Percentiles rank a stretch among this genome's conserved stretches.
Evolutionary conservation across 495 filamentous ascomycete species (phyloP).

Genomic region (Penicillium atrosanguineum): DNA sequence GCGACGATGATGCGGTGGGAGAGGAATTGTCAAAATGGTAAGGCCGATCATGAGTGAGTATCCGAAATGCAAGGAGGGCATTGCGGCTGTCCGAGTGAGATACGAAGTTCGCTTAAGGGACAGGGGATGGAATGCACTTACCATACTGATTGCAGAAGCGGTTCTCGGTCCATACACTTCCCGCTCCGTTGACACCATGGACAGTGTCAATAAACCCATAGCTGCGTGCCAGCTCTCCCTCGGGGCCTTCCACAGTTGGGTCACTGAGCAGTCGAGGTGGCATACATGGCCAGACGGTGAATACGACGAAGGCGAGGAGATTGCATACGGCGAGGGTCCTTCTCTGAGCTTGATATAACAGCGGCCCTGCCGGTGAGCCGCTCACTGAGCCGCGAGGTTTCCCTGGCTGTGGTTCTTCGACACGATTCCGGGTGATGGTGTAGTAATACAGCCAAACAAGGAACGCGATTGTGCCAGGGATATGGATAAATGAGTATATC

Average conservation of each 20-base stretch:
- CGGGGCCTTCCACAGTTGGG: constrained; percentile 36
- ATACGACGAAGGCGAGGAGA: constrained; percentile 72
- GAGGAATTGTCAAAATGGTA: constrained; percentile 58
- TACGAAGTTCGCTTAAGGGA: not conserved
- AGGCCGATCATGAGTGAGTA: constrained; percentile 74
- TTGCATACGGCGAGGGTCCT: constrained; percentile 74
- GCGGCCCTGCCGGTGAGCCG: constrained; percentile 46
- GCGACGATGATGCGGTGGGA: constrained; percentile 36
- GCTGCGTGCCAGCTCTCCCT: constrained; percentile 47
- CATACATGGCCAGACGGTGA: constrained; percentile 79
- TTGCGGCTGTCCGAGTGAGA: constrained; percentile 52
- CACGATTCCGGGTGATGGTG: constrained; percentile 52
- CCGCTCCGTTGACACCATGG: constrained; percentile 59
- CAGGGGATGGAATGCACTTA: constrained; percentile 20
- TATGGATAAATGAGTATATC: constrained; percentile 78
- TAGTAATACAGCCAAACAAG: constrained; percentile 66
- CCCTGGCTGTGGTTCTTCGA: constrained; percentile 35
- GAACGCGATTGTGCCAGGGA: constrained; percentile 73
- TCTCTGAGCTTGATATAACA: constrained; percentile 58
- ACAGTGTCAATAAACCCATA: constrained; percentile 78
- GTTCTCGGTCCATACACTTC: constrained; percentile 72
- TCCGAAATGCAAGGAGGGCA: constrained; percentile 79
- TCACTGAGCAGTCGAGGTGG: constrained; percentile 68
- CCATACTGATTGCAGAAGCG: constrained; percentile 65
- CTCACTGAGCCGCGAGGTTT: constrained; percentile 31